These are phyloP conservation scores for Monosporascus sp. DNA, from an alignment of 2,329 filamentous ascomycete genomes.

Conservation along the genomic window DNA sequence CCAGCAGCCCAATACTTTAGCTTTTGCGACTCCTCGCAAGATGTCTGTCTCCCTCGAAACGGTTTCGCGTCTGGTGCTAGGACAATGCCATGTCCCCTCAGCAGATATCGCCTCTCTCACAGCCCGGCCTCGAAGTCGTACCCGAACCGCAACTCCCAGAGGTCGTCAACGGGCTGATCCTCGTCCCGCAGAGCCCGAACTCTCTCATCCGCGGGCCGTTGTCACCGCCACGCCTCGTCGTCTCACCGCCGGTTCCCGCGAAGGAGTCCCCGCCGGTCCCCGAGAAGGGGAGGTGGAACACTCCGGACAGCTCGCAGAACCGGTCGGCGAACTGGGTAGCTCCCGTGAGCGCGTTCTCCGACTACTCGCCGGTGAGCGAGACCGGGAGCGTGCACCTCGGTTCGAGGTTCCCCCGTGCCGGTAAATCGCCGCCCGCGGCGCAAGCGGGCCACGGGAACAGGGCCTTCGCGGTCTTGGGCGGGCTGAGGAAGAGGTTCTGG, in stretches of 20 bases:
- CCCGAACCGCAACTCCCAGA: not conserved
- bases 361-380: not conserved
- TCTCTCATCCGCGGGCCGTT: no score
- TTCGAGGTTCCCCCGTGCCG: not conserved
- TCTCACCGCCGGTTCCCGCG: no score
- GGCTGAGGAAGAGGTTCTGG: constrained; percentile 19
- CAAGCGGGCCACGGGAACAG: not conserved
- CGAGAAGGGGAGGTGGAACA: not conserved
- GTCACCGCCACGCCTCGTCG: no score
- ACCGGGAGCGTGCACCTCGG: not conserved
- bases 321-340: not conserved
- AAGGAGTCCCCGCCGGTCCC: not conserved
- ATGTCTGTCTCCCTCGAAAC: not conserved
- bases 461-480: constrained; percentile 10
- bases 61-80: not conserved
- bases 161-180: not conserved
- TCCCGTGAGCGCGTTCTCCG: not conserved
- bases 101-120: not conserved
- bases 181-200: no score
- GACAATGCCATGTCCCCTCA: not conserved
- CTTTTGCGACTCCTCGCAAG: not conserved
- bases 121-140: not conserved
- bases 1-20: no score
- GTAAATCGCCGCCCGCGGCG: not conserved
- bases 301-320: not conserved